Evolutionary conservation across 306 rosid genomes (phyloP).

Genomic region (Corylus avellana): DNA sequence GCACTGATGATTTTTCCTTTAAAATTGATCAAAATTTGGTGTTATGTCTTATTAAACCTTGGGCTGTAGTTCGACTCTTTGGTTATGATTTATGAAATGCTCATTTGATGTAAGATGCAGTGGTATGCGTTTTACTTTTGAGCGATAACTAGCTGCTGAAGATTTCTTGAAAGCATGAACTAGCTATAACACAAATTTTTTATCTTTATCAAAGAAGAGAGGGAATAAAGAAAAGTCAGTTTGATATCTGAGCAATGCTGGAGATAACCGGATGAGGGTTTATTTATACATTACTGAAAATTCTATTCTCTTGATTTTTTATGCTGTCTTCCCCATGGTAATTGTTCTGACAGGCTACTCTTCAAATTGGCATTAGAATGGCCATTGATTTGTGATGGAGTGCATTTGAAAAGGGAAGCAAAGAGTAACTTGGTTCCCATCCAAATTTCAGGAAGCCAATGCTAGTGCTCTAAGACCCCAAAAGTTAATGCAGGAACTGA

Average conservation of each 20-base stretch:
- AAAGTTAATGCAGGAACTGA: no score
- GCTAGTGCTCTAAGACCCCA: no score
- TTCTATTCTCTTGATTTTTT: neutral
- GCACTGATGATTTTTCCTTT: constrained; percentile 5
- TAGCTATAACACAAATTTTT: neutral
- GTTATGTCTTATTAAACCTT: neutral
- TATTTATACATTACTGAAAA: neutral
- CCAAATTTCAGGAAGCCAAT: no score
- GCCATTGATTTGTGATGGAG: no score
- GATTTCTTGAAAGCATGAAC: neutral
- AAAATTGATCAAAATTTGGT: constrained; percentile 1
- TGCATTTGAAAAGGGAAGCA: no score
- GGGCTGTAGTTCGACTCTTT: neutral
- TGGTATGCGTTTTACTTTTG: neutral
- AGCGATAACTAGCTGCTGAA: neutral
- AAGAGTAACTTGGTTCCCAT: no score
- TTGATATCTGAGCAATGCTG: neutral
- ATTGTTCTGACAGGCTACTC: no score
- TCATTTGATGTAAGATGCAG: neutral
- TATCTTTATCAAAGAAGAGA: neutral
- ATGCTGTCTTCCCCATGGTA: neutral
- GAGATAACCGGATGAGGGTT: neutral
- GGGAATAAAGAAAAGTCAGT: neutral
- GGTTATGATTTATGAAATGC: neutral
- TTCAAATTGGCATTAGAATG: neutral